phyloP scores from a whole-genome alignment of 2,329 filamentous ascomycete genomes.

The Penicillium sp. region DNA sequence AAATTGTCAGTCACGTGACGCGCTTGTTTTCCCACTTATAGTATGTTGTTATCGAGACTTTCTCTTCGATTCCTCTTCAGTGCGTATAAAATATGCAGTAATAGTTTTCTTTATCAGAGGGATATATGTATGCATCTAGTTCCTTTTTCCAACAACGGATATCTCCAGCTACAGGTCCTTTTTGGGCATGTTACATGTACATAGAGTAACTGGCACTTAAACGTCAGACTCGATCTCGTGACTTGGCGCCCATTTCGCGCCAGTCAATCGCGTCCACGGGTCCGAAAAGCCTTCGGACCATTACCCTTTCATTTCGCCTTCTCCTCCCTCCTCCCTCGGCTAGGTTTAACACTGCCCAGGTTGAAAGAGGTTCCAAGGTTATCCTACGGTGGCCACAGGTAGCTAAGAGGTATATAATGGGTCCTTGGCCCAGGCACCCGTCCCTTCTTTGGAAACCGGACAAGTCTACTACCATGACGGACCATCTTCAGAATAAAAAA shows the following conservation, averaged over 20 bases:
- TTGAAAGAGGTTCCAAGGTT: neutral
- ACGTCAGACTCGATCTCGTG: slow-evolving; percentile 27
- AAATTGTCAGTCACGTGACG: slow-evolving; percentile 4
- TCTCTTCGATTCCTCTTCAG: neutral
- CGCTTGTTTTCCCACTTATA: neutral
- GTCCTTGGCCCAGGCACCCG: slow-evolving; percentile 16
- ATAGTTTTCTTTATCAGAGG: too few species aligned
- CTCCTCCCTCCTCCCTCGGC: too few species aligned
- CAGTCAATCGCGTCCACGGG: slow-evolving; percentile 16
- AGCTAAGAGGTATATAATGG: neutral
- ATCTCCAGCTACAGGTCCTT: too few species aligned
- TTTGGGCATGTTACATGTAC: too few species aligned
- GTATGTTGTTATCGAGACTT: neutral
- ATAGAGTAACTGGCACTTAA: neutral
- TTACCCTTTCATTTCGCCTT: neutral
- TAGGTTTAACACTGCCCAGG: neutral
- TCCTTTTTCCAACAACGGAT: neutral
- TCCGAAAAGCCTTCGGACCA: neutral
- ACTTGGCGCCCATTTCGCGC: slow-evolving; percentile 37
- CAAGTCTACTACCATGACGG: slow-evolving; percentile 25
- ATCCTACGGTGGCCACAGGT: neutral
- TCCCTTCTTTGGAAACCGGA: slow-evolving; percentile 14
- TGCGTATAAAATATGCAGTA: neutral
- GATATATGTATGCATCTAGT: neutral
- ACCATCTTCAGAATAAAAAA: slow-evolving; percentile 28